These are phyloP conservation scores for Niveomyces coronatus DNA, from an alignment of 2,329 filamentous ascomycete genomes.

Conservation along the genomic window DNA sequence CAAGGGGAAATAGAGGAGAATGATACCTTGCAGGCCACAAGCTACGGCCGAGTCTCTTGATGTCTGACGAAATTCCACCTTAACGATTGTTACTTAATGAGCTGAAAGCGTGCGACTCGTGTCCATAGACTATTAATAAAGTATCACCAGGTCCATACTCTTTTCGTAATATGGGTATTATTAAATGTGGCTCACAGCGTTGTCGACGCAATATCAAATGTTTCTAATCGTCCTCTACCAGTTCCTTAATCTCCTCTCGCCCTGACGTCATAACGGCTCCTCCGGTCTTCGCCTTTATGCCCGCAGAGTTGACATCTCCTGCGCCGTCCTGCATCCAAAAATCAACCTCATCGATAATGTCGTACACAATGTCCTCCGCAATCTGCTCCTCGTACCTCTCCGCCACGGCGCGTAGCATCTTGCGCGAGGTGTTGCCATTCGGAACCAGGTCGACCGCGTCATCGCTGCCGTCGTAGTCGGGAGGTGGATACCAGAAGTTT, in stretches of 20 bases:
- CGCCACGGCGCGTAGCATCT: slow-evolving; percentile 49
- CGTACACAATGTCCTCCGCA: slow-evolving; percentile 85
- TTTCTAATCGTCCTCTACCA: slow-evolving; percentile 50
- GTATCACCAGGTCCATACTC: not conserved
- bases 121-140: no score
- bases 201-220: no score
- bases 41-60: not conserved
- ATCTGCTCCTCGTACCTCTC: slow-evolving; percentile 89
- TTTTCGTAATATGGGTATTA: slow-evolving; percentile 1
- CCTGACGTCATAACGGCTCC: slow-evolving; percentile 33
- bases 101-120: no score
- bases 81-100: not conserved
- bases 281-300: slow-evolving; percentile 33
- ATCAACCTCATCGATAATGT: slow-evolving; percentile 90
- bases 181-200: no score
- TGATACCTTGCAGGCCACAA: not conserved
- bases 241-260: slow-evolving; percentile 52
- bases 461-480: slow-evolving; percentile 41
- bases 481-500: slow-evolving; percentile 81
- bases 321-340: slow-evolving; percentile 67
- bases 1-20: not conserved
- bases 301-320: slow-evolving; percentile 36
- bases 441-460: no score
- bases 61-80: slow-evolving; percentile 1
- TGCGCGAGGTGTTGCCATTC: slow-evolving; percentile 14